These are phyloP conservation scores for Coleophoma eucalyptorum DNA, from an alignment of 2,329 filamentous ascomycete species.

Conservation along the genomic window DNA sequence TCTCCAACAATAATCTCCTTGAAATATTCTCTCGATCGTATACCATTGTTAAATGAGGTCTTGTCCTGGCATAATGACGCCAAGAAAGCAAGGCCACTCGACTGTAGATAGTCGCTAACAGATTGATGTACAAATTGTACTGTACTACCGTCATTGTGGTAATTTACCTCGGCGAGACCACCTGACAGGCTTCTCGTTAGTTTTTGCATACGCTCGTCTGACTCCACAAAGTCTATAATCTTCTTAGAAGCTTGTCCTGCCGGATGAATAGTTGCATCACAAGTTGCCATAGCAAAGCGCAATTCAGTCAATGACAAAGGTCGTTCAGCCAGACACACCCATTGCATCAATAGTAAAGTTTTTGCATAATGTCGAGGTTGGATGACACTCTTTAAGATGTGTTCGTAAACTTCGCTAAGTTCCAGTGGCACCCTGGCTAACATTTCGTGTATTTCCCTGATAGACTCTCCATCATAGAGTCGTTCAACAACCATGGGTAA, in stretches of 20 bases:
- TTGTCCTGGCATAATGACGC: no score
- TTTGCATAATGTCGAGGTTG: constrained; percentile 2
- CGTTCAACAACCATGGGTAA: background rate
- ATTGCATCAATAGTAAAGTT: constrained; percentile 12
- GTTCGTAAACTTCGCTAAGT: constrained; percentile 10
- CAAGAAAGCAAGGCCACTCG: constrained; percentile 13
- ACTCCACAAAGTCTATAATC: background rate
- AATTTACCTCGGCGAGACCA: constrained; percentile 10
- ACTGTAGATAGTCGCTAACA: constrained; percentile 32
- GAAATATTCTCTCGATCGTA: no score
- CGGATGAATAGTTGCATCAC: constrained; percentile 1
- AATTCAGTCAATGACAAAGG: constrained; percentile 7
- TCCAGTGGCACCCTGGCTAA: constrained; percentile 10
- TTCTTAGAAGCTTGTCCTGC: background rate
- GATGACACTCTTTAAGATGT: constrained; percentile 14
- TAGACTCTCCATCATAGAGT: constrained; percentile 2
- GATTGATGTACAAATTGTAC: constrained; percentile 35
- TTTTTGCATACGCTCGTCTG: constrained; percentile 2
- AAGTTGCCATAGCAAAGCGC: constrained; percentile 1
- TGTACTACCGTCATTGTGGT: constrained; percentile 4
- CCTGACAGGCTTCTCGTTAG: constrained; percentile 9
- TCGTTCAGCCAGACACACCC: constrained; percentile 6
- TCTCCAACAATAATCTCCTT: no score
- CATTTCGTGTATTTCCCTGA: constrained; percentile 2
- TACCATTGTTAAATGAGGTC: no score